These are phyloP conservation scores for Balamuthia mandrillaris DNA, from an alignment of 208 protist genomes.

Conservation along the genomic window DNA sequence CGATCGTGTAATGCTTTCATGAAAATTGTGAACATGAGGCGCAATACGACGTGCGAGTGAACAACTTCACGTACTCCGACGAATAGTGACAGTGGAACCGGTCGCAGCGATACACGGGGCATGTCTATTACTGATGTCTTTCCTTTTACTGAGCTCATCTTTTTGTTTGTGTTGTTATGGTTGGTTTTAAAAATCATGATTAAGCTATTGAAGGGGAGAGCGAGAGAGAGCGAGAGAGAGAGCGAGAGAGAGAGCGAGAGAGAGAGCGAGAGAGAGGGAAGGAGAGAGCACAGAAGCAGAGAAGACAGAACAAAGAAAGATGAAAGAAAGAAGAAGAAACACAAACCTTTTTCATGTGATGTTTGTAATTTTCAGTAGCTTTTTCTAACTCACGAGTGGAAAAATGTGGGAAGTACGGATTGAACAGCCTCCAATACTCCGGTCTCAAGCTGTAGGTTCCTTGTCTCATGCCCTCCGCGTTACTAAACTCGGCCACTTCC, in stretches of 20 bases:
- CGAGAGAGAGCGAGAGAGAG: not conserved
- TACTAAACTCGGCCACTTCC: not conserved
- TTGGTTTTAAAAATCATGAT: not conserved
- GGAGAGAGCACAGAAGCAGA: not conserved
- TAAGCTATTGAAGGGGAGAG: not conserved
- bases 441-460: not conserved
- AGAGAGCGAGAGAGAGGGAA: not conserved
- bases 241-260: not conserved
- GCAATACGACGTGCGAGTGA: no score
- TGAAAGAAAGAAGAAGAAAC: not conserved
- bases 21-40: no score
- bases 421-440: not conserved
- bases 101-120: no score
- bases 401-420: conserved; percentile 2
- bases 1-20: no score
- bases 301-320: not conserved
- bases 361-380: not conserved
- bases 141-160: no score
- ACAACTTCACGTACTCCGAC: no score
- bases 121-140: no score
- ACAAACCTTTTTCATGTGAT: not conserved
- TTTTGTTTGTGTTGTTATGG: no score
- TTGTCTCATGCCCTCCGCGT: not conserved
- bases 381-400: not conserved
- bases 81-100: no score